Evolutionary conservation across 805 yeast species (phyloP), one percentile per base, ranked within the genome.

Genomic region (Saccharomycopsis fermentans): DNA sequence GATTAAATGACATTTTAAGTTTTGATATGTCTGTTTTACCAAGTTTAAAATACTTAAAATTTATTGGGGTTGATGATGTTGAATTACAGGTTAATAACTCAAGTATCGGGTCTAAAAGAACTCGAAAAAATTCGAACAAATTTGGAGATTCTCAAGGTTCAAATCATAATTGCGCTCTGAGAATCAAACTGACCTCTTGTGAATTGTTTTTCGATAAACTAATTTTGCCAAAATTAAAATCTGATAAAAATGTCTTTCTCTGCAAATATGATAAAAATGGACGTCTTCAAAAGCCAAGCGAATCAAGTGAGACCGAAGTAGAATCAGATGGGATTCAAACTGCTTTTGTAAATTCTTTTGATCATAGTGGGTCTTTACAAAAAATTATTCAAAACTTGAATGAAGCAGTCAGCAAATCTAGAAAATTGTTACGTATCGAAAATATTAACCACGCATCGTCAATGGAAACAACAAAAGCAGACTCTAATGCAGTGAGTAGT

Each of bases 1-100:
- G 58, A 29, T 24, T 55, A n/a, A 34, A 50, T n/a, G 58, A 55
- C 26, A 50, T 55, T 36, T 16, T 55, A 4, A 34, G 19, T 17
- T 34, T 14, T 16, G 29, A 35, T n/a, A 14, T n/a, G 12, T 37
- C 51, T 16, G 4, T 17, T 1, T 37, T 51, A 21, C 55, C 58
- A 4, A 34, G n/a, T 19, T 51, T 55, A 12, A 36, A 43, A 8
- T 17, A 19, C n/a, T 43, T 55, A 14, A 24, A 32, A n/a, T 55
- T 55, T 36, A 50, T 55, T n/a, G 58, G 55, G 3, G 50, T 55
- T 6, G 58, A 55, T 29, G 58, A 55, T 27, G 51, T 54, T 4
- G 58, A 55, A 8, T 43, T 43, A 43, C 50, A 43, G 12, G 29
- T 43, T 2, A 43, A 26, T 16, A 43, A 26, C 24, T 43, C 26